Evolutionary conservation across 140 eudicot species (phyloP), one percentile per base, ranked within the genome.

Genomic region (Cichorium intybus): DNA sequence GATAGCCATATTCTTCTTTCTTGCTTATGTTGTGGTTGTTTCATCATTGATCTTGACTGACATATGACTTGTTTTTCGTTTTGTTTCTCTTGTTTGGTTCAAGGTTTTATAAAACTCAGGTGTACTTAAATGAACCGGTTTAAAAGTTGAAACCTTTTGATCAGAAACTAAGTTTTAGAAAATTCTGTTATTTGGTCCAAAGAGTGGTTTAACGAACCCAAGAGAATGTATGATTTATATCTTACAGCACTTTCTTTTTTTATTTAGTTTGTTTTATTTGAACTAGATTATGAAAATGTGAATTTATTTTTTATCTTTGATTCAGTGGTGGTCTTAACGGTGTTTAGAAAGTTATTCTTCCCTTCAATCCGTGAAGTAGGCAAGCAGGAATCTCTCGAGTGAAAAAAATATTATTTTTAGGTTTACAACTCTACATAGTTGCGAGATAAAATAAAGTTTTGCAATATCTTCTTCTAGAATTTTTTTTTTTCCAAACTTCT

Each of bases 21-120:
- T 92, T 72, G 99, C 99, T 11, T 85, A 92, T 76, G 90, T 88
- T 70, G 99, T 92, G 73, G 80, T 92, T 53, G 77, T 88, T 78
- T 92, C 96, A 23, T 88, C 95, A 2, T 68, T 92, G 71, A 72
- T 92, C 84, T 85, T 92, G 83, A 88, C 96, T 1, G 99, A 88
- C 68, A 82, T 88, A 57, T 93, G 75, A 85, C 51, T 57, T 39
- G 16, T 21, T 58, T 58, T 28, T 65, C 14, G 24, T 23, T 45
- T 67, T 27, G 8, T 18, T 9, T 43, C 12, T 31, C 15, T 55
- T 70, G 60, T 69, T 49, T 18, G 62, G 49, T 47, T 60, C 21
- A 46, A 60, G 56, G 56, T 18, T 17, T 20, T 24, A 37, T 41
- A 56, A 47, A 7, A 26, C 56, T 64, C 63, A 39, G 29, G 24